A percentile compares a stretch with the other conserved stretches of the same genome.
Conservation (phyloP, 2,329 filamentous ascomycete species). For the Exophiala aquamarina region DNA sequence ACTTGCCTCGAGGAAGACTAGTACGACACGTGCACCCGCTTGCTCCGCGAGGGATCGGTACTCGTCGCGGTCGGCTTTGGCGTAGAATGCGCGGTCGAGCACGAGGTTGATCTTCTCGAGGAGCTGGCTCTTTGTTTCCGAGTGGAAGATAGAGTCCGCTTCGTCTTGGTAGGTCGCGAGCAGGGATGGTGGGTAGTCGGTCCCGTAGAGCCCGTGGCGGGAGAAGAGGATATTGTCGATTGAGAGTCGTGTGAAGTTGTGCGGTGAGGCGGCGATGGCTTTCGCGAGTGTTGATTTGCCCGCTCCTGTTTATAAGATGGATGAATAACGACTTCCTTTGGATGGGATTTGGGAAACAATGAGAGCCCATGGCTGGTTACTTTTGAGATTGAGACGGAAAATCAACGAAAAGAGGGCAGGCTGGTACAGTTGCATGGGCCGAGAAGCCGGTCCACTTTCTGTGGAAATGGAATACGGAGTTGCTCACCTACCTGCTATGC, state of each 20-base stretch:
- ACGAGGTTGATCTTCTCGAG: conserved; percentile 6
- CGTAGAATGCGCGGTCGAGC: conserved; percentile 12
- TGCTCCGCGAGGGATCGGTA: conserved; percentile 6
- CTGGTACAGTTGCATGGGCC: too few species aligned
- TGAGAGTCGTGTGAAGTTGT: conserved; percentile 9
- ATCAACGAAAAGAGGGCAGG: too few species aligned
- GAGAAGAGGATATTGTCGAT: conserved; percentile 9
- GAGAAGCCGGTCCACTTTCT: not conserved
- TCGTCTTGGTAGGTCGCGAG: conserved; percentile 1
- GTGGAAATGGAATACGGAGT: not conserved
- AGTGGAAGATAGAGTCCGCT: conserved; percentile 6
- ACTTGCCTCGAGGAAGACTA: conserved; percentile 5
- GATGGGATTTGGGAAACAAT: too few species aligned
- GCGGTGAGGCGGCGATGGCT: not conserved
- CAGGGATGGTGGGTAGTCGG: conserved; percentile 5
- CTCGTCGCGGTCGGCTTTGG: conserved; percentile 8
- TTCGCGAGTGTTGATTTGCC: conserved; percentile 13
- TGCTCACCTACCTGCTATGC: conserved; percentile 3
- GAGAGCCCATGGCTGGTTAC: too few species aligned
- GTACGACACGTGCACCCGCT: not conserved
- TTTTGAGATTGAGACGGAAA: too few species aligned
- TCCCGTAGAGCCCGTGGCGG: conserved; percentile 7
- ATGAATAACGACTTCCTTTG: too few species aligned
- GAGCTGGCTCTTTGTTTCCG: not conserved
- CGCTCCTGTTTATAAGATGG: conserved; percentile 1